Evolutionary conservation across 768 basidiomycete species (phyloP).

Genomic region (Tricholoma terreum): DNA sequence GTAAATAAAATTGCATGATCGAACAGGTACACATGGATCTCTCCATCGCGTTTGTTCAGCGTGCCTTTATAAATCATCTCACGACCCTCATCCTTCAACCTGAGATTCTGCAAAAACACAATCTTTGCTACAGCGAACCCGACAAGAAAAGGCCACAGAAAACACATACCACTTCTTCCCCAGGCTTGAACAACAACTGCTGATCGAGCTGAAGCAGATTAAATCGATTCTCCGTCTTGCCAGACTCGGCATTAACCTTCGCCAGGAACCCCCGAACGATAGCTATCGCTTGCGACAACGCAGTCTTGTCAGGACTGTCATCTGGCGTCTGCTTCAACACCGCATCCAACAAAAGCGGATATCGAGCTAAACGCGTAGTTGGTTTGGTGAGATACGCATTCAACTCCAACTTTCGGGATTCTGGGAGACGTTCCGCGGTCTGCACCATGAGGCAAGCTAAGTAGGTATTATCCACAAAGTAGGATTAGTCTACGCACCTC

Average conservation of each 20-base stretch:
- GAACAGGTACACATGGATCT: constrained; percentile 91
- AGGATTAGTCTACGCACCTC: constrained; percentile 60
- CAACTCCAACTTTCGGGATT: constrained; percentile 93
- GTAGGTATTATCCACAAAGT: background rate
- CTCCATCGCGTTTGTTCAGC: constrained; percentile 88
- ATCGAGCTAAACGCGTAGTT: constrained; percentile 94
- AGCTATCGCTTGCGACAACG: constrained; percentile 71
- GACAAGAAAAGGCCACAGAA: background rate
- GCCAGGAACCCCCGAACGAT: constrained; percentile 79
- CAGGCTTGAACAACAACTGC: constrained; percentile 85
- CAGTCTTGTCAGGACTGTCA: constrained; percentile 80
- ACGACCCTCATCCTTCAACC: constrained; percentile 81
- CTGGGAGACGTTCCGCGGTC: constrained; percentile 89
- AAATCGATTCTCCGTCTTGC: constrained; percentile 94
- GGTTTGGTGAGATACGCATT: constrained; percentile 99
- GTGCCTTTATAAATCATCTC: constrained; percentile 90
- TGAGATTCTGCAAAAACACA: constrained; percentile 59
- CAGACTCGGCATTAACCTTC: constrained; percentile 90
- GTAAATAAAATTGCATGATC: constrained; percentile 96
- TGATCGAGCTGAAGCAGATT: constrained; percentile 91
- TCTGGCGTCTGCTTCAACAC: constrained; percentile 91
- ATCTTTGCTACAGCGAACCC: background rate
- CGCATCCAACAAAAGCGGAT: constrained; percentile 89
- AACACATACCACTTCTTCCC: constrained; percentile 79
- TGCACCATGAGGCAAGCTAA: constrained; percentile 33